phyloP scores from a whole-genome alignment of 2,329 filamentous ascomycete genomes.

The Venturia pyrina region DNA sequence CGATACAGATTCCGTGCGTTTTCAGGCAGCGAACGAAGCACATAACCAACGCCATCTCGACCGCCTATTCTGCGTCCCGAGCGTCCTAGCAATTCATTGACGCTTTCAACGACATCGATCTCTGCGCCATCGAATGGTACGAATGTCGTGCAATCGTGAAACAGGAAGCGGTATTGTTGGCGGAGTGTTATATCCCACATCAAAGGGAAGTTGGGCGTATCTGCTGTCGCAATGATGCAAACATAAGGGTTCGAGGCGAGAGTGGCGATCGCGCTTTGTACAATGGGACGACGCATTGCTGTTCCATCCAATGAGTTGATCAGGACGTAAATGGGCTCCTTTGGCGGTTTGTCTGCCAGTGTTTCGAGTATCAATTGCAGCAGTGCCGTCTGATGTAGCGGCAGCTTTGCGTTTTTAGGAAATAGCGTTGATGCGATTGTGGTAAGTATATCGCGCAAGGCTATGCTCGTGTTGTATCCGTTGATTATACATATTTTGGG shows the following conservation, averaged over 20 bases:
- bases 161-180: slow-evolving; percentile 73
- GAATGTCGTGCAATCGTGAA: slow-evolving; percentile 93
- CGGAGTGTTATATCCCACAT: slow-evolving; percentile 85
- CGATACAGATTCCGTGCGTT: slow-evolving; percentile 84
- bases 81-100: slow-evolving; percentile 76
- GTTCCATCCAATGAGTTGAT: slow-evolving; percentile 81
- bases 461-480: slow-evolving; percentile 62
- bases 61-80: slow-evolving; percentile 72
- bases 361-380: slow-evolving; percentile 55
- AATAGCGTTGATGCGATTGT: slow-evolving; percentile 57
- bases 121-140: slow-evolving; percentile 54
- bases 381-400: slow-evolving; percentile 58
- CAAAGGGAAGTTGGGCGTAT: slow-evolving; percentile 77
- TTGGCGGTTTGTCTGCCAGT: slow-evolving; percentile 36
- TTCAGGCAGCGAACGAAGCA: slow-evolving; percentile 80
- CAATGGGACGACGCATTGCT: slow-evolving; percentile 59
- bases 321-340: slow-evolving; percentile 50
- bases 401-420: slow-evolving; percentile 40
- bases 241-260: slow-evolving; percentile 66
- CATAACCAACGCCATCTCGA: slow-evolving; percentile 83
- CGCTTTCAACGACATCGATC: slow-evolving; percentile 77
- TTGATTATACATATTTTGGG: slow-evolving; percentile 74
- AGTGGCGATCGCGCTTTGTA: slow-evolving; percentile 64
- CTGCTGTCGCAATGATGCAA: slow-evolving; percentile 67
- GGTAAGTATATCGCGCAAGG: slow-evolving; percentile 57